phyloP scores from a whole-genome alignment of 306 rosid species.

The Corylus avellana region DNA sequence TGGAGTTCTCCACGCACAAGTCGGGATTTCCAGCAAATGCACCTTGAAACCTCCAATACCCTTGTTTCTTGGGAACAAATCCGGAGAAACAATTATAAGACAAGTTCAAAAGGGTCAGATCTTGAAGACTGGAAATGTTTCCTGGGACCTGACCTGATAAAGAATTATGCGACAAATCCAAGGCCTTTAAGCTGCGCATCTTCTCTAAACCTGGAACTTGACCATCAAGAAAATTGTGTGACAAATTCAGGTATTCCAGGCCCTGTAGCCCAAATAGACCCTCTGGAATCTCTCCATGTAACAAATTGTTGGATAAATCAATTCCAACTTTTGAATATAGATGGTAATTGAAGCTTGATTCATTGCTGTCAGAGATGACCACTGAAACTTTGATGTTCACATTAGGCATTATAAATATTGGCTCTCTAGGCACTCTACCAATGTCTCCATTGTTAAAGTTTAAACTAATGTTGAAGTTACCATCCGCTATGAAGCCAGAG shows the following conservation, averaged over 20 bases:
- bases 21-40: slow-evolving; percentile 94
- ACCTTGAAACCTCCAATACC: slow-evolving; percentile 81
- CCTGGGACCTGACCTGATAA: slow-evolving; percentile 88
- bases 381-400: slow-evolving; percentile 56
- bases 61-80: slow-evolving; percentile 67
- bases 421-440: slow-evolving; percentile 33
- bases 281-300: slow-evolving; percentile 81
- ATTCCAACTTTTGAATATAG: slow-evolving; percentile 70
- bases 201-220: slow-evolving; percentile 70
- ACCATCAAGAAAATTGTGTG: slow-evolving; percentile 77
- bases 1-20: slow-evolving; percentile 78
- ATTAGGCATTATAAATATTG: slow-evolving; percentile 36
- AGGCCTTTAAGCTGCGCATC: slow-evolving; percentile 71
- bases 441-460: slow-evolving; percentile 44
- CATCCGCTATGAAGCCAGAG: slow-evolving; percentile 83
- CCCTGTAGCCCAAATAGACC: slow-evolving; percentile 74
- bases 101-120: slow-evolving; percentile 61
- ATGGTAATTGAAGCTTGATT: slow-evolving; percentile 65
- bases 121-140: slow-evolving; percentile 71
- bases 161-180: slow-evolving; percentile 87
- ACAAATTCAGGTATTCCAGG: slow-evolving; percentile 75
- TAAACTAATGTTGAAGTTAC: slow-evolving; percentile 63
- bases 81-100: slow-evolving; percentile 92
- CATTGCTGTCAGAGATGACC: slow-evolving; percentile 57
- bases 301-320: slow-evolving; percentile 73